A percentile compares a stretch with the other conserved stretches of the same genome.
Conservation (phyloP, 768 basidiomycete genomes). For the Mycena venus region DNA sequence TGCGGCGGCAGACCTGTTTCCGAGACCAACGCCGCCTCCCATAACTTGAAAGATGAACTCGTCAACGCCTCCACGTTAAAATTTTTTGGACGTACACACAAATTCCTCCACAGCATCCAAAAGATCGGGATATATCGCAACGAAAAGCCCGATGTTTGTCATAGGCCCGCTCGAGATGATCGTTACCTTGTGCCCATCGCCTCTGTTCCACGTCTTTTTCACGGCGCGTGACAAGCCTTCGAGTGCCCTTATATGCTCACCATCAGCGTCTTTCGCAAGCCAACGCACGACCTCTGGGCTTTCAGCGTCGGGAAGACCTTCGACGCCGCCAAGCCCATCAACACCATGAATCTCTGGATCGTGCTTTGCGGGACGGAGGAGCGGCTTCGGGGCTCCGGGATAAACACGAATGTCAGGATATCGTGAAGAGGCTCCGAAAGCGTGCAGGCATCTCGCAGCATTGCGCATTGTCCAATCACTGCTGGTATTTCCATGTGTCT, state of each 20-base stretch:
- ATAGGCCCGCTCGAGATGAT: constrained; percentile 86
- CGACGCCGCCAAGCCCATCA: constrained; percentile 88
- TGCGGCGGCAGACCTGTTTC: constrained; percentile 84
- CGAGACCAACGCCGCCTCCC: constrained; percentile 91
- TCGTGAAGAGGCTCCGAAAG: constrained; percentile 71
- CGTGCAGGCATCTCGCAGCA: constrained; percentile 81
- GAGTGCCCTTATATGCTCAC: constrained; percentile 64
- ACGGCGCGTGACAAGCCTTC: constrained; percentile 77
- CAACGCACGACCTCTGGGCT: constrained; percentile 63
- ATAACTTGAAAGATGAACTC: constrained; percentile 69
- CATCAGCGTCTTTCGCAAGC: constrained; percentile 59
- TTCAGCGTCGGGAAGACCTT: constrained; percentile 73
- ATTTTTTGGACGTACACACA: constrained; percentile 54
- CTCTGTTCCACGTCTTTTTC: constrained; percentile 67
- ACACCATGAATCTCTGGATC: constrained; percentile 86
- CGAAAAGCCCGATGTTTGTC: constrained; percentile 85
- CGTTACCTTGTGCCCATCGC: constrained; percentile 71
- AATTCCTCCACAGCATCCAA: constrained; percentile 74
- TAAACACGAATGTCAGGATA: constrained; percentile 66
- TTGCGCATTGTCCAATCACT: constrained; percentile 75
- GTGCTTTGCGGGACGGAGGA: constrained; percentile 71
- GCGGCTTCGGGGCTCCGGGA: constrained; percentile 78
- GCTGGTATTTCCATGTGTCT: constrained; percentile 87
- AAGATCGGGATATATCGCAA: constrained; percentile 66
- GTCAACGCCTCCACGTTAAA: constrained; percentile 33